Percentiles rank a stretch among this genome's conserved stretches.
Conservation (phyloP, 257 asterid genomes). For the Primulina huaijiensis region DNA sequence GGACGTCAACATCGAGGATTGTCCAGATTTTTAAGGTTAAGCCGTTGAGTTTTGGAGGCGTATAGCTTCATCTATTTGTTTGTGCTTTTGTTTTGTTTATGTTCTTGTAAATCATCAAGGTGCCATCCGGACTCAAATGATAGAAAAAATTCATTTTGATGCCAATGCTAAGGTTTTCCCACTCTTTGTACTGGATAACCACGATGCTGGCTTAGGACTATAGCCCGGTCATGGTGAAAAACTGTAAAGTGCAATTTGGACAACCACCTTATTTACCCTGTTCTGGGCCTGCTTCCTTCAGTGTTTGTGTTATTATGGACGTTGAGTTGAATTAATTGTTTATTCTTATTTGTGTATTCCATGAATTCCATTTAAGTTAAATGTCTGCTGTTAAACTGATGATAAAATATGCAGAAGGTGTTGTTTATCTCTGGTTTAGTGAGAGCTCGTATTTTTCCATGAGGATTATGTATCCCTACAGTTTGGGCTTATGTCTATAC, state of each 20-base stretch:
- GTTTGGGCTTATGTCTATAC: conserved; percentile 4
- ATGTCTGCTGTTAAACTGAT: background rate
- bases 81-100: no score
- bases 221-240: background rate
- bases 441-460: background rate
- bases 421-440: background rate
- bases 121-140: no score
- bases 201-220: background rate
- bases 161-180: no score
- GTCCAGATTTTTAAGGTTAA: no score
- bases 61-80: no score
- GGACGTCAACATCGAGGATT: no score
- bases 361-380: background rate
- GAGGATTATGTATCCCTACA: background rate
- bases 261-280: background rate
- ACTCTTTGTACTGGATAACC: no score
- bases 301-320: background rate
- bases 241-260: background rate
- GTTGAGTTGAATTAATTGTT: background rate
- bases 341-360: background rate
- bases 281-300: background rate
- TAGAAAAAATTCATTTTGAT: no score
- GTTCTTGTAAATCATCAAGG: no score
- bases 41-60: no score
- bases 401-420: background rate